phyloP scores from a whole-genome alignment of 2,329 filamentous ascomycete genomes.

The Fusarium sp. region DNA sequence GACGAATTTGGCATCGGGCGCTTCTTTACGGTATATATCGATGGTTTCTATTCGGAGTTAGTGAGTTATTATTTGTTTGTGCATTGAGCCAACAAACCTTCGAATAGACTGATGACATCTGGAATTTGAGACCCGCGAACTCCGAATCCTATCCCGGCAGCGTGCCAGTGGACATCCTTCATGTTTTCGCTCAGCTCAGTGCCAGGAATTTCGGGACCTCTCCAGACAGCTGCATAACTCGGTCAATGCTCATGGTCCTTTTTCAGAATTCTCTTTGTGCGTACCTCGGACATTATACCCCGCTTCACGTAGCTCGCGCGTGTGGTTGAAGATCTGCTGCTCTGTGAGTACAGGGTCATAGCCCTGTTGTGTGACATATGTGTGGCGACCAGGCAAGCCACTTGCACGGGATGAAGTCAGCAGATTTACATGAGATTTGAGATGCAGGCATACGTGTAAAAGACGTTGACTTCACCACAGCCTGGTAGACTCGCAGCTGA shows the following conservation, averaged over 20 bases:
- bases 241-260: neutral
- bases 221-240: neutral
- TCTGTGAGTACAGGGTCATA: conserved; percentile 8
- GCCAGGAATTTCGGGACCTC: conserved; percentile 1
- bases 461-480: conserved; percentile 16
- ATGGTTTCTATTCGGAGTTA: neutral
- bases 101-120: conserved; percentile 7
- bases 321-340: conserved; percentile 24
- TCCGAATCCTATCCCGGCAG: conserved; percentile 12
- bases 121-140: conserved; percentile 10
- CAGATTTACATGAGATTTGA: accelerated
- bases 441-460: conserved; percentile 2
- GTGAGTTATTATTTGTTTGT: accelerated
- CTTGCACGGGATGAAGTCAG: neutral
- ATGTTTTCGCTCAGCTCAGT: neutral
- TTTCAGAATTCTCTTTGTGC: accelerated
- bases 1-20: neutral
- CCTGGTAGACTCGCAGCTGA: neutral
- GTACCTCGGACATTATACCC: conserved; percentile 20
- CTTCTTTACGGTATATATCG: conserved; percentile 19
- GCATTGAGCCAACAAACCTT: accelerated
- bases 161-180: conserved; percentile 14
- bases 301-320: conserved; percentile 3
- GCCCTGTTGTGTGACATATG: conserved; percentile 15
- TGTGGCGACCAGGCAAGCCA: conserved; percentile 11